Evolutionary conservation across 73 alveolate genomes (phyloP).

Genomic region (Paraurostyla sp.): DNA sequence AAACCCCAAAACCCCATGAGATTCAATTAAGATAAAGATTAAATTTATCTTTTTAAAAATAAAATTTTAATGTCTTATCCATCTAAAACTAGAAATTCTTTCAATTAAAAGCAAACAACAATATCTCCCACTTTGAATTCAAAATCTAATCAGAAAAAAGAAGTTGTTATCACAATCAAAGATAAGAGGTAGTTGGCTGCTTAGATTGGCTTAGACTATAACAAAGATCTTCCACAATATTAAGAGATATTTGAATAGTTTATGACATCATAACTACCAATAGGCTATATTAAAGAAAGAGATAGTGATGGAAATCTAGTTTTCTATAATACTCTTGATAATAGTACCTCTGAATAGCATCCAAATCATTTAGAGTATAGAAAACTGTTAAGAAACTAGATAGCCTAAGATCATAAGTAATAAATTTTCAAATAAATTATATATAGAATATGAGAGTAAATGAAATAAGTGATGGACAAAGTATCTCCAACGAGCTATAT

Average conservation of each 20-base stretch:
- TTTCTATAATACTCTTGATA: conserved; percentile 7
- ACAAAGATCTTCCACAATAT: background rate
- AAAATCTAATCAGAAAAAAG: no score
- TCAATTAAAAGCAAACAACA: no score
- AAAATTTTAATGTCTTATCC: no score
- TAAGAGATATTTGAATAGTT: background rate
- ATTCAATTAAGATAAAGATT: no score
- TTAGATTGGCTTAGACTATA: conserved; percentile 1
- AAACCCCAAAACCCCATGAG: no score
- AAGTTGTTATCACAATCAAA: no score
- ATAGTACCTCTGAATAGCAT: background rate
- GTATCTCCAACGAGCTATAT: background rate
- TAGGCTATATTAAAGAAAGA: conserved; percentile 13
- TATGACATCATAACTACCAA: conserved; percentile 8
- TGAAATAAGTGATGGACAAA: background rate
- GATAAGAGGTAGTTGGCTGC: conserved; percentile 7
- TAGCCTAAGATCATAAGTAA: background rate
- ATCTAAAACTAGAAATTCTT: no score
- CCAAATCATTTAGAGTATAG: conserved; percentile 26
- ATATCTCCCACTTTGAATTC: no score
- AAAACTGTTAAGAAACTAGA: background rate
- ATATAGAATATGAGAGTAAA: background rate
- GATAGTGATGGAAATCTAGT: conserved; percentile 15
- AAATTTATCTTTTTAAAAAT: no score
- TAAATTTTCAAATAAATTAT: background rate